Evolutionary conservation across 306 rosid species (phyloP), one percentile per base, ranked within the genome.

Genomic region (Quercus rubra): DNA sequence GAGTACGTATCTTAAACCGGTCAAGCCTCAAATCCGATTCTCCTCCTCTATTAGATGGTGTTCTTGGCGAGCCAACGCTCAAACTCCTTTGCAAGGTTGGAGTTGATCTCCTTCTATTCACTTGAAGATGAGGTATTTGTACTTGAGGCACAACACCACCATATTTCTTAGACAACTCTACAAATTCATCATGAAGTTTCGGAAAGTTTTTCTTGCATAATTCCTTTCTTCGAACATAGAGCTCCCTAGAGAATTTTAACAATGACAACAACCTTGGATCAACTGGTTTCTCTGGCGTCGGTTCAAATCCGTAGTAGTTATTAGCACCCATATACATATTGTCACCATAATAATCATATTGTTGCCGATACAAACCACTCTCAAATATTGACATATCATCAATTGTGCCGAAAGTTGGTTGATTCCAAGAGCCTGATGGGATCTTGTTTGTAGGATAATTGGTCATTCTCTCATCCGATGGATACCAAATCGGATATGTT

Each of bases 201-300:
- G 88, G 88, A 77, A 88, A 79, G 19, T 77, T 58, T 18, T 56
- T 78, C 83, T 57, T 77, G 71, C 79, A 81, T 68, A 81, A 41
- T 12, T 85, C 89, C 31, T 11, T 27, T 57, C 76, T 61, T 20
- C 89, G 71, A 62, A 78, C 52, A 20, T 80, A 85, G 30, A 88
- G 83, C 38, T 83, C 86, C 82, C 83, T 77, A 27, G 84, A 79
- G 74, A 83, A 86, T n/a, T 81, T 89, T 54, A 86, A 28, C 80
- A 88, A 30, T 43, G 83, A 73, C 23, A 83, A 3, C 28, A 72
- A 20, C 73, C 82, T 81, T 13, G 82, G 80, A 38, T 88, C 88
- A 17, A 76, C 79, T 5, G 78, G 71, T 54, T 74, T 77, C 17
- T 81, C 86, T 17, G 30, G 20, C 30, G 68, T 56, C 3, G 83